Conservation (phyloP, 164 flowering plant genomes). For the Tetrastigma voinierianum region DNA sequence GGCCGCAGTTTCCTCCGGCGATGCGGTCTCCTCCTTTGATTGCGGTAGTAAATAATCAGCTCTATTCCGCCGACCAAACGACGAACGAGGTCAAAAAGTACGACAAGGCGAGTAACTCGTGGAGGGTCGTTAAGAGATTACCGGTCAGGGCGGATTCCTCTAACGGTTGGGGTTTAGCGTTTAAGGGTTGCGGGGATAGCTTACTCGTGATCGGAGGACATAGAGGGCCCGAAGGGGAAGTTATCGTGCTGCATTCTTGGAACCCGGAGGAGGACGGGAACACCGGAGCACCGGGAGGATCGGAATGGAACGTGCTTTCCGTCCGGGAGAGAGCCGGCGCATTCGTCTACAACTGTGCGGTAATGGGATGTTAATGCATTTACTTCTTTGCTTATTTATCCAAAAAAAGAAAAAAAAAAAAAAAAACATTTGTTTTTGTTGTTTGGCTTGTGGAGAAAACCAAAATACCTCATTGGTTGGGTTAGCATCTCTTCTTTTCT, state of each 20-base stretch:
- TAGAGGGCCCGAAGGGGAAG: conserved; percentile 17
- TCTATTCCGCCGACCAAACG: conserved; percentile 27
- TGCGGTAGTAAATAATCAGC: conserved; percentile 35
- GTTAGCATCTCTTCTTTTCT: background rate
- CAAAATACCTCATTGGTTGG: conserved; percentile 1
- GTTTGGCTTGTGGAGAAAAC: too few relatives aligned
- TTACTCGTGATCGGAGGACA: conserved; percentile 27
- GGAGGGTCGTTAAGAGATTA: conserved; percentile 25
- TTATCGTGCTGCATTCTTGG: conserved; percentile 25
- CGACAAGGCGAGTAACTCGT: conserved; percentile 23
- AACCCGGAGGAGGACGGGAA: conserved; percentile 11
- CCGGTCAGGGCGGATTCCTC: conserved; percentile 27
- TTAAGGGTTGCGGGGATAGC: conserved; percentile 26
- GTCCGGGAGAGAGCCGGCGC: too few relatives aligned
- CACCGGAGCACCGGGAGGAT: conserved; percentile 1
- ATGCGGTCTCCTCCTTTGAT: conserved; percentile 32
- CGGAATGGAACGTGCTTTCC: conserved; percentile 15
- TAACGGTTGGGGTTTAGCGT: conserved; percentile 37
- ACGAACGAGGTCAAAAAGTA: conserved; percentile 32
- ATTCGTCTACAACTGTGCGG: too few relatives aligned
- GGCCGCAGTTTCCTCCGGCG: conserved; percentile 14
- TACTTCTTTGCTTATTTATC: background rate
- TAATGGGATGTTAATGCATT: conserved; percentile 23
- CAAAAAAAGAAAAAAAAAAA: too few relatives aligned
- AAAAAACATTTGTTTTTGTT: too few relatives aligned